Evolutionary conservation across 2,329 filamentous ascomycete genomes (phyloP).

Genomic region (Scleromitrula shiraiana): DNA sequence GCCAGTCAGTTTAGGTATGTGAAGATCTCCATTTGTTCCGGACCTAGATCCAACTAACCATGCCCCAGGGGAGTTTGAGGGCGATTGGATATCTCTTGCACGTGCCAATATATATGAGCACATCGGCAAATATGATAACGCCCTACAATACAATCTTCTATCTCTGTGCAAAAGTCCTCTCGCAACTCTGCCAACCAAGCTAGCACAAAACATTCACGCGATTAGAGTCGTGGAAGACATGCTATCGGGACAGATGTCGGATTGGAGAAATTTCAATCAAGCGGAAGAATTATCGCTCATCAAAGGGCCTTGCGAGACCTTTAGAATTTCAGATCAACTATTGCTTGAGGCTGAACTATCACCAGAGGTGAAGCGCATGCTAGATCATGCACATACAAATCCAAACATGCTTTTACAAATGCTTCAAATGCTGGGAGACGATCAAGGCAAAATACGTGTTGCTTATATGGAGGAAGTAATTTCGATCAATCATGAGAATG

Average conservation of each 20-base stretch:
- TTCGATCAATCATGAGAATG: constrained; percentile 39
- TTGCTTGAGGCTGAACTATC: constrained; percentile 11
- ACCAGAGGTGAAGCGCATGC: constrained; percentile 1
- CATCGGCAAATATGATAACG: constrained; percentile 59
- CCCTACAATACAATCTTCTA: constrained; percentile 69
- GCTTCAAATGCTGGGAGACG: constrained; percentile 33
- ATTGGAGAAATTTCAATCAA: constrained; percentile 35
- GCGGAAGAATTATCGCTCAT: constrained; percentile 1
- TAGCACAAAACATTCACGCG: constrained; percentile 37
- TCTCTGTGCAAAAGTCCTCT: constrained; percentile 64
- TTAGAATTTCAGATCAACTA: constrained; percentile 16
- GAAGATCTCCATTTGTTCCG: not conserved
- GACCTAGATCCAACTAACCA: not conserved
- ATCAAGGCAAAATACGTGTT: constrained; percentile 36
- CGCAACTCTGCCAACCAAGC: constrained; percentile 23
- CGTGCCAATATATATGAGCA: constrained; percentile 56
- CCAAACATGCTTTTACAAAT: constrained; percentile 29
- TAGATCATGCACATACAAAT: constrained; percentile 14
- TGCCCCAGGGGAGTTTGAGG: constrained; percentile 23
- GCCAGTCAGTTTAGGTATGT: constrained; percentile 55
- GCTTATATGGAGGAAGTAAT: constrained; percentile 43
- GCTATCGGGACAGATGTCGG: constrained; percentile 32
- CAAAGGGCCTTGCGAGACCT: constrained; percentile 11
- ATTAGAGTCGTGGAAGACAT: constrained; percentile 34
- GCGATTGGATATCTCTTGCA: constrained; percentile 61